Conservation (phyloP, 208 protist genomes). For the Leishmania lainsoni region DNA sequence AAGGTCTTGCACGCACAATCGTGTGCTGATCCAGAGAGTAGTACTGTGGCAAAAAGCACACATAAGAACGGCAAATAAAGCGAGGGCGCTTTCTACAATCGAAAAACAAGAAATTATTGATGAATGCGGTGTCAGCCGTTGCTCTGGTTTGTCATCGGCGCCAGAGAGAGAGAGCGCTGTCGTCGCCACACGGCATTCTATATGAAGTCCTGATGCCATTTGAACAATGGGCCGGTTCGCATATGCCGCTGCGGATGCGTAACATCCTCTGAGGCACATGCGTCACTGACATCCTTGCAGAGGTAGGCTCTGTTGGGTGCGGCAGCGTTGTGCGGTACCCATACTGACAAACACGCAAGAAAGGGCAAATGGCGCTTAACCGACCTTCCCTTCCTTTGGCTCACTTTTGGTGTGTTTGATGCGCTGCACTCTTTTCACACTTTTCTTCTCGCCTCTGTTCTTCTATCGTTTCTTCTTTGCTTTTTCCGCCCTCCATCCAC, state of each 20-base stretch:
- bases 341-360: background rate
- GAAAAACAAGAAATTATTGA: no score
- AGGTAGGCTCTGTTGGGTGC: background rate
- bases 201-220: background rate
- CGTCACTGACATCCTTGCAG: background rate
- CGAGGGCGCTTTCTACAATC: background rate
- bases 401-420: background rate
- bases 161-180: background rate
- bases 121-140: background rate
- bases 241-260: background rate
- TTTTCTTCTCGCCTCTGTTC: background rate
- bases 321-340: background rate
- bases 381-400: background rate
- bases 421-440: background rate
- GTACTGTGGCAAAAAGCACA: background rate
- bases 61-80: background rate
- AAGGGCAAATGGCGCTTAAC: background rate
- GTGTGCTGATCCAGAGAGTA: background rate
- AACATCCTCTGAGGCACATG: background rate
- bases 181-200: background rate
- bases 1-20: background rate
- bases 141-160: background rate
- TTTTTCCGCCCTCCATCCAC: background rate
- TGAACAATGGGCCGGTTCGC: background rate
- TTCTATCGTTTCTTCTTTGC: background rate